A percentile compares a stretch with the other conserved stretches of the same genome.
These are phyloP conservation scores for Orychophragmus violaceus DNA, from an alignment of 345 rosid species.

Conservation along the genomic window DNA sequence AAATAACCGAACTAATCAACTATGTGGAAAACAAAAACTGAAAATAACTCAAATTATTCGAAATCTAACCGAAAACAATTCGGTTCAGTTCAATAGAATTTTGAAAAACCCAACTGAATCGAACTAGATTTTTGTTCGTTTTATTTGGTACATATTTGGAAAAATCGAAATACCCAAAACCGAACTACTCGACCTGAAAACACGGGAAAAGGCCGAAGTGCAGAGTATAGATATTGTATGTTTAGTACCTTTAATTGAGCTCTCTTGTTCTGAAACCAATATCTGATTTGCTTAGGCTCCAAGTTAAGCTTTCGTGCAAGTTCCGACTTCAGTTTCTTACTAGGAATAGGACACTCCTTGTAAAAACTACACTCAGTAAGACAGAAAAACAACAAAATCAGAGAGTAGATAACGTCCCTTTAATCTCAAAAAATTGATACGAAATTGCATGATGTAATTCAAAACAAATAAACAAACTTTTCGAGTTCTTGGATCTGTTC, in stretches of 20 bases:
- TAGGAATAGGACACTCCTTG: slow-evolving; percentile 48
- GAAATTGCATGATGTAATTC: neutral
- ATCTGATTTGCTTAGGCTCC: slow-evolving; percentile 42
- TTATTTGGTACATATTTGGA: too few species aligned
- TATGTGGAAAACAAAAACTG: too few species aligned
- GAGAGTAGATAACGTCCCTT: neutral
- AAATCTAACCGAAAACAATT: too few species aligned
- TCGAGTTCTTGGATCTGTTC: slow-evolving; percentile 65
- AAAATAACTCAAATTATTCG: too few species aligned
- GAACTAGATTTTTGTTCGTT: too few species aligned
- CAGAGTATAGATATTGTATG: neutral
- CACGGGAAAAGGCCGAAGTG: too few species aligned
- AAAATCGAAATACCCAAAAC: too few species aligned
- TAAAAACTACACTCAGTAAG: slow-evolving; percentile 37
- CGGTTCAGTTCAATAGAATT: too few species aligned
- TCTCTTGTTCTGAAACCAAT: slow-evolving; percentile 62
- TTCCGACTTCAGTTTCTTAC: slow-evolving; percentile 36
- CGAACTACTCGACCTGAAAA: too few species aligned
- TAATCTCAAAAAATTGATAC: neutral
- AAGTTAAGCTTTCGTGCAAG: slow-evolving; percentile 40
- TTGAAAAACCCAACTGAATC: too few species aligned
- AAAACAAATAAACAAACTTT: slow-evolving; percentile 29
- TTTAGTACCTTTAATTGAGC: slow-evolving; percentile 44
- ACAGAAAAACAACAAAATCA: neutral
- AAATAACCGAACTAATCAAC: too few species aligned